Base-by-base conservation (phyloP, 352 stramenopile species). In the Phytophthora pini region DNA sequence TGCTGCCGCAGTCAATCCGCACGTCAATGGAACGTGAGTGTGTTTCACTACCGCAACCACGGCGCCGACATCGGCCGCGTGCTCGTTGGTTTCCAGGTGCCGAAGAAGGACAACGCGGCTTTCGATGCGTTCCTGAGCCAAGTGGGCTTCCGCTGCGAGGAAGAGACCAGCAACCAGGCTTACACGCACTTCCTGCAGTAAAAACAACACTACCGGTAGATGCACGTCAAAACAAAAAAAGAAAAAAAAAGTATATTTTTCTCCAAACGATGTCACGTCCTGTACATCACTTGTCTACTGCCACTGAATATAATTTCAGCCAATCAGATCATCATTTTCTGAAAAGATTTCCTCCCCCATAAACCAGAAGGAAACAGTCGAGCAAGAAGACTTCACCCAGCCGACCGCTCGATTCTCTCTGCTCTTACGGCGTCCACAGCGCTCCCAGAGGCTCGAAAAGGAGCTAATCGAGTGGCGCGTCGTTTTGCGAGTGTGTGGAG, bases 11-110 rank as follows among this genome's bases (percentile, higher is more conserved):
- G 76, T 41, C 61, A 79, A 72, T 76, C 76, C 10, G 55, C 65
- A 1, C 79, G 74, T n/a, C 82, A 82, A 32, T 99, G 94, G 94
- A 99, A 99, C 74, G 89, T 99, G 46, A 98, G 92, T 64, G 84
- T 99, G 9, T 99, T 99, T 76, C 97, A 99, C 76, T 99, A 99
- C 68, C 85, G 97, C 59, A 99, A 99, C 76, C 97, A 99, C 68
- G 97, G 97, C 53, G 96, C 97, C 69, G 97, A 99, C 67, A 98
- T 99, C 73, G 97, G 97, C 34, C 87, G 97, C 43, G 97, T 99
- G 26, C 77, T 99, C 7, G 97, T 99, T 0, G 97, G 94, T 4
- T 96, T 99, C 70, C 96, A 99, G 72, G 96, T 98, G 11, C 76
- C 84, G 4, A 56, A 72, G 1, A 56, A 50, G 7, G 79, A 94